A percentile compares a stretch with the other conserved stretches of the same genome.
Evolutionary conservation across 78 protist genomes (phyloP).

Genomic region (Dictyostelium firmibasis): DNA sequence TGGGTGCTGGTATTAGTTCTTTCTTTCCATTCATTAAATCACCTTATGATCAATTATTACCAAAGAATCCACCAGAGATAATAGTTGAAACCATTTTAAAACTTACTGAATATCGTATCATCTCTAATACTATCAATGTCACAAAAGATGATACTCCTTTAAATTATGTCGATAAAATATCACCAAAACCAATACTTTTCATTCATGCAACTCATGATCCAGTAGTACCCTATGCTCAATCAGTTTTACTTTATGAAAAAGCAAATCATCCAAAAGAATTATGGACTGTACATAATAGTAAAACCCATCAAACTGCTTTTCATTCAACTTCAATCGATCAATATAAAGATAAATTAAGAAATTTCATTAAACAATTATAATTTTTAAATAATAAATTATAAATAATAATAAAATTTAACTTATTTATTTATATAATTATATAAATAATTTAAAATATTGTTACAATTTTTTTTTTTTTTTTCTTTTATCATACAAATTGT

Average conservation of each 20-base stretch:
- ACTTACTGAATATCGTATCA: not conserved
- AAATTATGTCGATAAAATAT: not conserved
- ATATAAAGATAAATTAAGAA: not conserved
- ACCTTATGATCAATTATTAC: not conserved
- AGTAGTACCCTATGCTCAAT: conserved; percentile 33
- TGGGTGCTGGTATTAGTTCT: conserved; percentile 7
- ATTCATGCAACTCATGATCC: conserved; percentile 40
- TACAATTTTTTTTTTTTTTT: not conserved
- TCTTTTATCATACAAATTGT: not conserved
- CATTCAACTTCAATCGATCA: not conserved
- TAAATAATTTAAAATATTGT: not conserved
- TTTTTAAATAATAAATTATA: not conserved
- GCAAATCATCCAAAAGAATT: conserved; percentile 73
- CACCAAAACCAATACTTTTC: conserved; percentile 57
- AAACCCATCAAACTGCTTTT: conserved; percentile 17
- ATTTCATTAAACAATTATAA: conserved; percentile 20
- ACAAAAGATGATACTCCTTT: not conserved
- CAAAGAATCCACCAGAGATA: conserved; percentile 49
- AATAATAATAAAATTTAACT: not conserved
- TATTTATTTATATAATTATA: not conserved
- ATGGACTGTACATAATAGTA: conserved; percentile 38
- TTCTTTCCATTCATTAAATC: conserved; percentile 12
- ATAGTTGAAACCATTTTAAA: not conserved
- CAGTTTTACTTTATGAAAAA: not conserved
- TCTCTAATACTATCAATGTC: not conserved